A percentile compares a stretch with the other conserved stretches of the same genome.
Conservation (phyloP, 1,139 yeast genomes). For the Ogataea hybrid region DNA sequence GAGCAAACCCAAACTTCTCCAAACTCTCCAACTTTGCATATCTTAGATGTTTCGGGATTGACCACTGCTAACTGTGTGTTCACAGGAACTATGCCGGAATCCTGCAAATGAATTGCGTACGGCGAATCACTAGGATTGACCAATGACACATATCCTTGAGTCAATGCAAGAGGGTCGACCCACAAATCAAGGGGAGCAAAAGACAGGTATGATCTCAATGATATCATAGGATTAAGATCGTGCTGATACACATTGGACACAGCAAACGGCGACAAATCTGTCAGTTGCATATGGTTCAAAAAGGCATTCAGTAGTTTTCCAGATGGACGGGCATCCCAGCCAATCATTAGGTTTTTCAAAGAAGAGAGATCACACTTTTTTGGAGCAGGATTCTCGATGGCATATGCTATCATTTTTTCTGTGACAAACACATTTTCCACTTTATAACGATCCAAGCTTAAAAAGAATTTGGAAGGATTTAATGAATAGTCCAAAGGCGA, state of each 20-base stretch:
- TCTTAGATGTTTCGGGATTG: constrained; percentile 80
- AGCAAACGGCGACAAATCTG: constrained; percentile 67
- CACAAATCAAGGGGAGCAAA: constrained; percentile 86
- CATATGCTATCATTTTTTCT: constrained; percentile 75
- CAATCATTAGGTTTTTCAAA: constrained; percentile 80
- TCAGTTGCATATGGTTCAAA: constrained; percentile 59
- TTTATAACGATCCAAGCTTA: constrained; percentile 70
- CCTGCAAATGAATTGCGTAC: constrained; percentile 72
- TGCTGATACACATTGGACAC: constrained; percentile 80
- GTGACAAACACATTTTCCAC: constrained; percentile 88
- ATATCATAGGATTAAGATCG: constrained; percentile 75
- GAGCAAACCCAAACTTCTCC: constrained; percentile 98
- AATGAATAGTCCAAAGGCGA: constrained; percentile 77
- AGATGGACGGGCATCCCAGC: constrained; percentile 75
- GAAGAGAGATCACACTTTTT: constrained; percentile 62
- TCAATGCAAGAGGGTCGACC: constrained; percentile 82
- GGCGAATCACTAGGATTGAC: constrained; percentile 73
- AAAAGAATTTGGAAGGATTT: constrained; percentile 71
- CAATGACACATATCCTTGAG: constrained; percentile 82
- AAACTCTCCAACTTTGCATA: constrained; percentile 89
- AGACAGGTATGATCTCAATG: constrained; percentile 84
- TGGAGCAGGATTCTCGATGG: constrained; percentile 44
- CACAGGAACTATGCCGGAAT: constrained; percentile 94
- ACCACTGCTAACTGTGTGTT: constrained; percentile 93
- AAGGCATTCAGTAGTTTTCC: constrained; percentile 57